Evolutionary conservation across 495 filamentous ascomycete genomes (phyloP), one percentile per base, ranked within the genome.

Genomic region (Parathielavia appendiculata): DNA sequence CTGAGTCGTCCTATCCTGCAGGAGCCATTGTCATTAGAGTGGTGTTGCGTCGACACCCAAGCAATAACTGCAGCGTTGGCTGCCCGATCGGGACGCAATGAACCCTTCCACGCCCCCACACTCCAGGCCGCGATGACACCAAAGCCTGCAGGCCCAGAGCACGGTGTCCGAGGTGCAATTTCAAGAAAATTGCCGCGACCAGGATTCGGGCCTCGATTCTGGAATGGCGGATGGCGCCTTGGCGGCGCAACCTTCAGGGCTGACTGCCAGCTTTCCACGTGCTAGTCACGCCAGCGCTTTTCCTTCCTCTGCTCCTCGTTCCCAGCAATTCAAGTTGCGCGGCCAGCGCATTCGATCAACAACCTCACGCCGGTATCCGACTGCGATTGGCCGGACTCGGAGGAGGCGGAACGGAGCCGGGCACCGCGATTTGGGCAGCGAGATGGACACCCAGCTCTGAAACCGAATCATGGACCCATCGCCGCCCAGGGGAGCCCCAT

Each of bases 151-250:
- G 59, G 46, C 66, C 61, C 65, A 63, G 64, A 68, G 63, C 63
- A 63, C 23, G 53, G 22, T 41, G 38, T 23, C 56, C 53, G 46
- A 50, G 64, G 61, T 51, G 48, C 56, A 67, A 65, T 59, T 62
- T 68, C 63, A 51, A 63, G 57, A 56, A 68, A 60, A 68, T 68
- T 68, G 58, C 65, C 30, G 22, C 54, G 60, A 63, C 56, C 54
- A 35, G 63, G 63, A 57, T 62, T 56, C 22, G 41, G 35, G 48
- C 43, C 48, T 38, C 26, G 26, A 12, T 62, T 66, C 50, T 65
- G 56, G 61, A 62, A 62, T 47, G 53, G 51, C 22, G 40, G n/a
- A 36, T 16, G 34, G 12, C 36, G 53, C 41, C 51, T 56, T 60
- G 51, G 51, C 57, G 57, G 22, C 44, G 52, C 51, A 54, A 20